Base-by-base conservation (phyloP, 208 protist genomes). In the Trypanosoma vivax region DNA sequence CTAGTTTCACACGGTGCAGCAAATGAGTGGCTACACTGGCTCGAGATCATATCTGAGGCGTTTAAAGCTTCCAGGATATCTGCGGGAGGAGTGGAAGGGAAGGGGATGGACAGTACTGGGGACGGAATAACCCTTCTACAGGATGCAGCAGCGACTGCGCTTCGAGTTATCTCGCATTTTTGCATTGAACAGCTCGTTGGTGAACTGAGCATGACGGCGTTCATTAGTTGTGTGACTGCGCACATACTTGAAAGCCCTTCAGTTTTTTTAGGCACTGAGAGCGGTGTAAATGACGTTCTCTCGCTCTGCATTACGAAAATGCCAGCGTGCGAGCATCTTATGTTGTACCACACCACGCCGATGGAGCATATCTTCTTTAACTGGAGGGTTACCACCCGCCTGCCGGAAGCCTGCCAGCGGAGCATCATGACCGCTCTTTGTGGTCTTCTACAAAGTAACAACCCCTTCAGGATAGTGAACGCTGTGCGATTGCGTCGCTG, bases 351-450 rank as follows among this genome's bases (percentile, higher is more conserved):
- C 72, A 71, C 55, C 10, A 21, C 51, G 2, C 40, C 55, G 2
- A 30, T 67, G 11, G 81, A 83, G 45, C 57, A 73, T 54, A 47
- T 89, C 24, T 68, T 89, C 27, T 78, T 86, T 42, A 70, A 83
- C 61, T 86, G 77, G 77, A 55, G 59, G 16, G 29, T 83, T 24
- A 61, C 80, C 29, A 39, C 38, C 13, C 60, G 50, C 28, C 46
- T 83, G 30, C 65, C 73, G 21, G 46, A 59, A 37, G 46, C 42
- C n/a, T 53, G 39, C 29, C 60, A 70, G 42, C 18, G 27, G 11
- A 24, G 24, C 2, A 19, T 83, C 9, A 40, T 82, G 28, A 10
- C 27, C 14, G 33, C 31, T 16, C 39, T 89, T 31, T 57, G 45
- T 54, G 43, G 60, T 43, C 39, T 83, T 30, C 51, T 89, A 2